A percentile compares a stretch with the other conserved stretches of the same genome.
Evolutionary conservation across 1,284 basidiomycete genomes (phyloP).

Genomic region (Somion occarium): DNA sequence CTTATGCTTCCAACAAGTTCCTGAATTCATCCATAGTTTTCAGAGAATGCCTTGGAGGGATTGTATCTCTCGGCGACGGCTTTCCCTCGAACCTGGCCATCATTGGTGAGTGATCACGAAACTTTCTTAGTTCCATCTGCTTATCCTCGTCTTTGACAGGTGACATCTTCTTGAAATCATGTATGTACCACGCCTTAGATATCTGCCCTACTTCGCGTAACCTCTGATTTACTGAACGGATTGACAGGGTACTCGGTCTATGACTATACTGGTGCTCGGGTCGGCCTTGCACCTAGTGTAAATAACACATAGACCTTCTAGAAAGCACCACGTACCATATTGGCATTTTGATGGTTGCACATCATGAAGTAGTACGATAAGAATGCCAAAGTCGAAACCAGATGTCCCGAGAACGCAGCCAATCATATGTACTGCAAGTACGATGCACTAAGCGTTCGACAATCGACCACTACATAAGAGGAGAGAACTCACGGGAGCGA

Average conservation of each 20-base stretch:
- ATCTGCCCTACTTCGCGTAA: background rate
- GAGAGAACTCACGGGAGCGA: too few relatives aligned
- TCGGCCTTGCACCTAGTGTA: slow-evolving; percentile 57
- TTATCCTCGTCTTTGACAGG: slow-evolving; percentile 27
- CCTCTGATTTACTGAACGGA: background rate
- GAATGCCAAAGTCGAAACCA: too few relatives aligned
- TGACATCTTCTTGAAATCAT: slow-evolving; percentile 70
- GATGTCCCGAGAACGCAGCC: too few relatives aligned
- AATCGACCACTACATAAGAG: too few relatives aligned
- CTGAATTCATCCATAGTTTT: background rate
- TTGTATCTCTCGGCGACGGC: slow-evolving; percentile 47
- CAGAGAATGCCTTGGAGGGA: slow-evolving; percentile 62
- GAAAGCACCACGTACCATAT: too few relatives aligned
- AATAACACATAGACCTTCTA: too few relatives aligned
- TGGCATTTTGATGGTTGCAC: too few relatives aligned
- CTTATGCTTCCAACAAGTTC: background rate
- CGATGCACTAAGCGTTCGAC: too few relatives aligned
- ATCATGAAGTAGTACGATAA: too few relatives aligned
- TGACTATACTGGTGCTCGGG: slow-evolving; percentile 50
- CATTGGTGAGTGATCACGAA: slow-evolving; percentile 36
- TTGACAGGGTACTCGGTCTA: slow-evolving; percentile 52
- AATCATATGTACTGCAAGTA: too few relatives aligned
- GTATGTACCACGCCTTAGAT: slow-evolving; percentile 30
- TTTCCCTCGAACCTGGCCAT: slow-evolving; percentile 55
- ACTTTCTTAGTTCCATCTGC: background rate